Base-by-base conservation (phyloP, 139 green algal species). In the Gonium pectorale region DNA sequence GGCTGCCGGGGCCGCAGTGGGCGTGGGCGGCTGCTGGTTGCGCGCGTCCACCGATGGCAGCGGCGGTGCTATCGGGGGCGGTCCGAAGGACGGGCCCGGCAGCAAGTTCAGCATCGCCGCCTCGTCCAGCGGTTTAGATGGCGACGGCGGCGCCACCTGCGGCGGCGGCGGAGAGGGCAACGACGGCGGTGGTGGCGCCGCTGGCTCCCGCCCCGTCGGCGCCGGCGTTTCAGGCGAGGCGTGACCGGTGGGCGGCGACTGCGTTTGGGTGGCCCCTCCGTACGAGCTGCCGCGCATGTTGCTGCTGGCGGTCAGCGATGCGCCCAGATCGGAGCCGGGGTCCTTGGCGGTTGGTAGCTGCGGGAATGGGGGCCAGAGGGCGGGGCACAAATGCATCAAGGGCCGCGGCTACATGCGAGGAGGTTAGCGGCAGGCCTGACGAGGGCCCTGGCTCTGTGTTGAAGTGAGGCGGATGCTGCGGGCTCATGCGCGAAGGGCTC, bases 251-350 rank as follows among this genome's bases (percentile, higher is more conserved):
- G 46, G 46, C 46, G 11, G 46, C 15, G 46, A 15, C 46, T 54
- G 46, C 15, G 46, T 11, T 54, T 11, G 13, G 46, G 46, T 15
- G 46, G 56, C 17, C 21, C 56, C 17, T 29, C 38, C 66, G 5
- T 19, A 35, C 6, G 54, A 69, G 59, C 59, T 72, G 40, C 5
- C 41, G 2, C 8, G 40, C 59, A 82, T 3, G 59, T 82, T 59
- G 59, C 54, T 82, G 75, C 75, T 82, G 11, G 41, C 59, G 1
- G 74, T 81, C 6, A 69, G 74, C 19, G 74, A 81, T 13, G 24
- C 26, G 27, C 29, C 40, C 40, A 83, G n/a, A 0, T 83, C 75
- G 37, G 62, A 41, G 59, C 77, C 64, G 31, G 31, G 31, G 4
- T 43, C 4, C 43, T 63, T 26, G 37, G 51, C 29, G 59, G 56